Evolutionary conservation across 2,329 filamentous ascomycete genomes (phyloP), one percentile per base, ranked within the genome.

Genomic region (Pseudogymnoascus sp.): DNA sequence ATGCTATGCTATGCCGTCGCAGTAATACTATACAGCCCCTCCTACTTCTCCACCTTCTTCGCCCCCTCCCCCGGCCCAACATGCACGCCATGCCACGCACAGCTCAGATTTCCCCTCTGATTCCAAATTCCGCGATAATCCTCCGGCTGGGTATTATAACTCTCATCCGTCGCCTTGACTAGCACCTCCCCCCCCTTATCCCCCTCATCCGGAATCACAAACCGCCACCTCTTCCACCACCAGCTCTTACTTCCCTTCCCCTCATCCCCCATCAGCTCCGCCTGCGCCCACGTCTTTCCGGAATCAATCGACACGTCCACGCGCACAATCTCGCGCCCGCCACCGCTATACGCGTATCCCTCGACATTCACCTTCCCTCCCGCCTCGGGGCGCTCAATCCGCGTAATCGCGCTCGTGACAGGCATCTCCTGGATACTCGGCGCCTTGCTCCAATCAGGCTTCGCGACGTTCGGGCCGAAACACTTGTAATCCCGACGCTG

Each of bases 351-450:
- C 3, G 86, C 86, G 68, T 87, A 89, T 1, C 86, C 86, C 59
- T 80, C 76, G 2, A 88, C 71, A 4, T 40, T 62, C 19, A 31
- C 26, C 44, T 50, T 50, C 7, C 44, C 33, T 2, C 56, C 33
- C 4, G 56, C 56, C 14, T 13, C 53, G 19, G 44, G 44, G 44
- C 44, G 24, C 16, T 62, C 10, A 40, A 66, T 63, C 6, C 61
- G 66, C 0, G 86, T 88, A 62, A 89, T 85, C 64, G 86, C 86
- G 66, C 83, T 86, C 29, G 86, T 87, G 16, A 89, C 80, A 3
- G 86, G 84, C 76, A 87, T 82, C 69, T 88, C 85, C 67, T 89
- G 86, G 31, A 89, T 89, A 1, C 84, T 79, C 10, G 81, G 81
- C 6, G 86, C 86, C 24, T 77, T 76, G 60, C 85, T 82, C 85